Base-by-base conservation (phyloP, 208 protist species). In the Ichthyophonus hoferi region DNA sequence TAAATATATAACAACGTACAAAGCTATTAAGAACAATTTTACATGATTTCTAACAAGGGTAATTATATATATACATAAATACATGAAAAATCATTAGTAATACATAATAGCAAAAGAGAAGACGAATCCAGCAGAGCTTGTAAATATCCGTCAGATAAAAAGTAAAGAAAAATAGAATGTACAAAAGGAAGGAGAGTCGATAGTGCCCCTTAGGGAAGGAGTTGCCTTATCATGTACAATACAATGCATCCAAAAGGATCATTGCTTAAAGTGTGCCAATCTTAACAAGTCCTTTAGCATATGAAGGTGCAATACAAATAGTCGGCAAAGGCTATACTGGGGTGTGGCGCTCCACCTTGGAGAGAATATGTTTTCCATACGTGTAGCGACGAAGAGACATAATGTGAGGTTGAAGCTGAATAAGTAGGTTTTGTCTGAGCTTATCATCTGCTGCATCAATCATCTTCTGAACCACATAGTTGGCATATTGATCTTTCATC, bases 391-490 rank as follows among this genome's bases (percentile, higher is more conserved):
- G 94, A n/a, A 98, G 96, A 0, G 96, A 98, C 93, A 86, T 95
- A 96, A 88, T 95, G 94, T 92, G 96, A 91, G 79, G 96, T 96
- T 91, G 96, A 95, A 83, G 34, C 14, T 24, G 14, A 24, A 35
- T 37, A 41, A 81, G 43, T 31, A 89, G 86, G 12, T 90, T 14
- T 3, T 92, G 84, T 39, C 90, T 88, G 85, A 96, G 91, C 24
- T 90, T 14, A 14, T 88, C 79, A 39, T 92, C 87, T 1, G 90
- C 90, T 24, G 96, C 86, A 41, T 99, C 97, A 1, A 99, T 90
- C 78, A 99, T 93, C 83, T 97, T 97, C 93, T 99, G 97, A 40
- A 98, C 96, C 31, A 99, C 97, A 91, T 99, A 99, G 93, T 99
- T 99, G 40, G 96, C 97, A 92, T 95, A 99, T 90, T 96, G 96